Evolutionary conservation across 257 asterid species (phyloP).

Genomic region (Solanum gandarillasii): DNA sequence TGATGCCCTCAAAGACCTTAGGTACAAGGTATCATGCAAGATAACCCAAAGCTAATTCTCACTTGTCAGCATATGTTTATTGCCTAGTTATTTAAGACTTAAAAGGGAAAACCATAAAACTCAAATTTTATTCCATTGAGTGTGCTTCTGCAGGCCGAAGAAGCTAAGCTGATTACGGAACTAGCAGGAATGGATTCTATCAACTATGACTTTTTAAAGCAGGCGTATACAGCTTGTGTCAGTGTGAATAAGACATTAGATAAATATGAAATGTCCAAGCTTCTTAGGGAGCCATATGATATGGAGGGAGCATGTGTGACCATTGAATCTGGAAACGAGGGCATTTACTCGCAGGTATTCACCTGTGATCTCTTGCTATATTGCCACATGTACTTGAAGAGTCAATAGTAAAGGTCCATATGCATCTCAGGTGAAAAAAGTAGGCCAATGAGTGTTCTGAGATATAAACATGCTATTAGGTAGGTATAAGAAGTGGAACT

Average conservation of each 20-base stretch:
- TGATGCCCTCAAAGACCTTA: constrained; percentile 60
- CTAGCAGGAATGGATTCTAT: constrained; percentile 61
- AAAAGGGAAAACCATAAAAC: neutral
- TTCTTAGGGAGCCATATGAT: constrained; percentile 63
- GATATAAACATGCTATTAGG: neutral
- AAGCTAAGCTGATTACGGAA: constrained; percentile 80
- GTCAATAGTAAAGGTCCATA: neutral
- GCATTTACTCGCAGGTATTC: constrained; percentile 33
- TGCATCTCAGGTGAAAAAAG: neutral
- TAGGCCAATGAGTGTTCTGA: neutral
- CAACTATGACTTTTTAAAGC: constrained; percentile 57
- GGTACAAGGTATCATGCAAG: constrained; percentile 36
- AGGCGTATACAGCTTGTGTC: constrained; percentile 61
- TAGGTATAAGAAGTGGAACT: neutral
- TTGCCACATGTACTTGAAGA: neutral
- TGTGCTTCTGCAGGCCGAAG: constrained; percentile 55
- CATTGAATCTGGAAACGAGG: constrained; percentile 48
- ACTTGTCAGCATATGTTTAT: neutral
- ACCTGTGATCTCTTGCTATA: neutral
- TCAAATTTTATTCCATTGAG: neutral
- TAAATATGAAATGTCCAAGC: constrained; percentile 60
- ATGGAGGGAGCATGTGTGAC: constrained; percentile 76
- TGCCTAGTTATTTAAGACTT: neutral
- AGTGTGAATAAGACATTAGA: constrained; percentile 55
- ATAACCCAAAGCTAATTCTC: neutral